Percentiles rank a stretch among this genome's conserved stretches.
Evolutionary conservation across 805 yeast genomes (phyloP).

Genomic region (Debaryomyces hansenii): DNA sequence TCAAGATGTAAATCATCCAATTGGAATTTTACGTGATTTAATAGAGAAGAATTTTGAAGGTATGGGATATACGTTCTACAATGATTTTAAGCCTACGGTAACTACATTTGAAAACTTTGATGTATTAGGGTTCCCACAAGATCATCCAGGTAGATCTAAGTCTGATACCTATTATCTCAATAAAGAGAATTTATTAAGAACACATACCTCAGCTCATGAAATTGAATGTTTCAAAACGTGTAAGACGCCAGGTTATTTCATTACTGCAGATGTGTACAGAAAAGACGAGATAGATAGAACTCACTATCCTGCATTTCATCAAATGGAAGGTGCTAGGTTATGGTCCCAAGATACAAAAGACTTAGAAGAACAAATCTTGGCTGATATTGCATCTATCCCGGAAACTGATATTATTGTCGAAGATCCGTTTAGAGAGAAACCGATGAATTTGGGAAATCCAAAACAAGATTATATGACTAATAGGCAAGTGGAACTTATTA

Average conservation of each 20-base stretch:
- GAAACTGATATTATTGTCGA: constrained; percentile 69
- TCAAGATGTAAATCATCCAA: constrained; percentile 75
- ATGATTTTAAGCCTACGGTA: constrained; percentile 81
- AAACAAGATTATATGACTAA: constrained; percentile 76
- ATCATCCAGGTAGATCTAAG: constrained; percentile 91
- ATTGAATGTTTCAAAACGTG: constrained; percentile 71
- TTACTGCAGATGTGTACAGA: constrained; percentile 94
- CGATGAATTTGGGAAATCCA: constrained; percentile 65
- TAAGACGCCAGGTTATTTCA: constrained; percentile 81
- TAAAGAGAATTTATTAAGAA: constrained; percentile 68
- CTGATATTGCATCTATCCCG: constrained; percentile 68
- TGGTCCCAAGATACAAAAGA: constrained; percentile 63
- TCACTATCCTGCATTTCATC: constrained; percentile 97
- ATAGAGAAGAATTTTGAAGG: constrained; percentile 67
- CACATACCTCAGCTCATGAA: constrained; percentile 98
- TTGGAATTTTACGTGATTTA: constrained; percentile 77
- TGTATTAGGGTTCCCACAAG: constrained; percentile 82
- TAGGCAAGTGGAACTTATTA: constrained; percentile 65
- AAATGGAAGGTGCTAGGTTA: constrained; percentile 92
- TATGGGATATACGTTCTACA: constrained; percentile 74
- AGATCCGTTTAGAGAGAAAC: constrained; percentile 55
- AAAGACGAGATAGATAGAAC: constrained; percentile 94
- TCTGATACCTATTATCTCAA: constrained; percentile 93
- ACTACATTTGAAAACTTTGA: constrained; percentile 85
- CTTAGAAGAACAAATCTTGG: constrained; percentile 36